These are phyloP conservation scores for Coniferiporia sulphurascens DNA, from an alignment of 1,284 basidiomycete genomes.

Conservation along the genomic window DNA sequence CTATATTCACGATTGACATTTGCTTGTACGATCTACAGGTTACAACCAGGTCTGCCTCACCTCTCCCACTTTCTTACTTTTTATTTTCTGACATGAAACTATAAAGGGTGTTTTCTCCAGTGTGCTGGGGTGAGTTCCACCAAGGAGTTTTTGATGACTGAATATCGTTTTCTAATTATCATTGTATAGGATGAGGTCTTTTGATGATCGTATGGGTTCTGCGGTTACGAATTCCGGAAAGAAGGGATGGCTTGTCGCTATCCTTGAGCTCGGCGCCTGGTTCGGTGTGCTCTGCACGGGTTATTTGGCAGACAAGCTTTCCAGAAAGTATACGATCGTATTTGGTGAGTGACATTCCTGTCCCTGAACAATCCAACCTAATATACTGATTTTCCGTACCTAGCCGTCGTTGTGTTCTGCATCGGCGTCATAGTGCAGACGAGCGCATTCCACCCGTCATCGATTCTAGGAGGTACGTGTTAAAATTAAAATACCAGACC, in stretches of 20 bases:
- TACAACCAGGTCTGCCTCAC: constrained; percentile 52
- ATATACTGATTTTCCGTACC: not conserved
- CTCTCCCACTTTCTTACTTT: no score
- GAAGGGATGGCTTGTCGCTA: constrained; percentile 67
- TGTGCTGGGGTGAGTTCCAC: constrained; percentile 45
- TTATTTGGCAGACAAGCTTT: constrained; percentile 66
- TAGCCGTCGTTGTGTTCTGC: constrained; percentile 62
- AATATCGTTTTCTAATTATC: not conserved
- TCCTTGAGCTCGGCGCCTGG: constrained; percentile 70
- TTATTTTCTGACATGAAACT: no score
- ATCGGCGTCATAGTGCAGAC: constrained; percentile 68
- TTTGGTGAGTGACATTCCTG: constrained; percentile 36
- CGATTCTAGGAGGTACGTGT: constrained; percentile 57
- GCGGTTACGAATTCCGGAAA: constrained; percentile 45
- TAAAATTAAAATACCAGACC: not conserved
- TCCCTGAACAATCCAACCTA: not conserved
- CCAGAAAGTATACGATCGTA: constrained; percentile 67
- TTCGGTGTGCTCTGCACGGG: constrained; percentile 65
- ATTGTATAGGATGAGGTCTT: constrained; percentile 48
- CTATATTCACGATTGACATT: not conserved
- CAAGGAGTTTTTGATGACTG: constrained; percentile 1
- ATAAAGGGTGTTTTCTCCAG: constrained; percentile 67
- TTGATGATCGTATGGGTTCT: constrained; percentile 48
- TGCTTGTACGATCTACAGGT: constrained; percentile 32
- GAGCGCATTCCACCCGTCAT: constrained; percentile 46